Evolutionary conservation across 2,329 filamentous ascomycete genomes (phyloP), one percentile per base, ranked within the genome.

Genomic region (Botryotinia narcissicola): DNA sequence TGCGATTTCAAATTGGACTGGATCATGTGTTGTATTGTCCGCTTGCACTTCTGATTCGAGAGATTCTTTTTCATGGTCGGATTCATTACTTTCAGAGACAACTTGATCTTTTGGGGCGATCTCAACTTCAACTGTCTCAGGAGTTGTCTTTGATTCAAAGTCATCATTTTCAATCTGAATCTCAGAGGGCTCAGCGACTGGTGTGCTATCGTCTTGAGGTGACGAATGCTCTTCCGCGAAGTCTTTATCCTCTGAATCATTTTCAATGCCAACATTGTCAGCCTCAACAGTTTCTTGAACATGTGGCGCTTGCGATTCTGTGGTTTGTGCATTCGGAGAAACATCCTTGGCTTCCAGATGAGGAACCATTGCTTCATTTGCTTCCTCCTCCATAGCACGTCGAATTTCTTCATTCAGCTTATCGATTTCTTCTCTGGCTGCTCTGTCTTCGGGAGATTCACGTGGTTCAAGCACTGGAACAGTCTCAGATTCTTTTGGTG

Each of bases 351-450:
- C 29, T 57, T 73, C 51, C 32, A 37, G 42, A 42, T 61, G 66
- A 44, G 61, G 35, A 7, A 72, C n/a, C 51, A 66, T 44, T 46
- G 63, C 12, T 22, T 37, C 61, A 29, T 16, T 29, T 25, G 25
- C 62, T 59, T 72, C 70, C 29, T 72, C 62, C 29, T 68, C 61
- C 70, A 72, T 72, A 35, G 70, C 70, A 35, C n/a, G 62, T 67
- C 70, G 48, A 18, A 72, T 72, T 22, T 72, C 62, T 25, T 72
- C 62, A 46, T 72, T 72, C 20, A 72, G 22, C n/a, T 72, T 37
- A 40, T 46, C 70, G 40, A 72, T 72, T 29, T 48, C 64, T 35
- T 69, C 73, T 60, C 71, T 72, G 3, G 68, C 73, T 51, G 48
- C 60, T 72, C 63, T 51, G 14, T 46, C 69, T 70, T 46, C 57